Conservation (phyloP, 768 basidiomycete species). For the Amanita muscaria region DNA sequence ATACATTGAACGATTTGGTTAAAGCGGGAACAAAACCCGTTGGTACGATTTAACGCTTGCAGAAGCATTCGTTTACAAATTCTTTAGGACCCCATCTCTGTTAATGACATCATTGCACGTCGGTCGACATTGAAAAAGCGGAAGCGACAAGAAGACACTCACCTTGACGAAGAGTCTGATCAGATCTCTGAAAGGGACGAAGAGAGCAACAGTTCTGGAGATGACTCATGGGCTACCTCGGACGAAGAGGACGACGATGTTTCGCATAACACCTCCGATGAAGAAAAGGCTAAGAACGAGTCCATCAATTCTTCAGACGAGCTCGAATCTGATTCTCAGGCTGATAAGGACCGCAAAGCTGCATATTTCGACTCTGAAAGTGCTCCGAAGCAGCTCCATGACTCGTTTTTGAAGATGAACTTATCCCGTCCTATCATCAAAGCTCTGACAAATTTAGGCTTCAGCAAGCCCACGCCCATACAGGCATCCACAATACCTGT, state of each 20-base stretch:
- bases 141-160: constrained; percentile 41
- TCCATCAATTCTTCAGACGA: constrained; percentile 28
- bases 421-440: constrained; percentile 91
- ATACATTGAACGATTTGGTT: constrained; percentile 44
- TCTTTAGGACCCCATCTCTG: constrained; percentile 64
- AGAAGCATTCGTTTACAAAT: constrained; percentile 7
- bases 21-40: constrained; percentile 59
- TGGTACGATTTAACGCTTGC: constrained; percentile 13
- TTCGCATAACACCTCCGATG: constrained; percentile 30
- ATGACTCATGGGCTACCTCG: constrained; percentile 20
- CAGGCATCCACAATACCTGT: constrained; percentile 92
- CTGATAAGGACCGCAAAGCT: constrained; percentile 69
- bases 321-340: constrained; percentile 48
- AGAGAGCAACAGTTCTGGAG: constrained; percentile 16
- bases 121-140: constrained; percentile 55
- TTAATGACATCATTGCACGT: constrained; percentile 87
- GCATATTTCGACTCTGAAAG: constrained; percentile 76
- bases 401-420: constrained; percentile 89
- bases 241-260: constrained; percentile 12
- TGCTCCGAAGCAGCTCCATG: constrained; percentile 41
- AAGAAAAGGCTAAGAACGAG: constrained; percentile 17
- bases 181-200: constrained; percentile 21
- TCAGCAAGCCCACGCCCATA: constrained; percentile 87
- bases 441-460: constrained; percentile 75
- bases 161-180: constrained; percentile 28